Evolutionary conservation across 257 asterid genomes (phyloP).

Genomic region (Gynochthodes officinalis): DNA sequence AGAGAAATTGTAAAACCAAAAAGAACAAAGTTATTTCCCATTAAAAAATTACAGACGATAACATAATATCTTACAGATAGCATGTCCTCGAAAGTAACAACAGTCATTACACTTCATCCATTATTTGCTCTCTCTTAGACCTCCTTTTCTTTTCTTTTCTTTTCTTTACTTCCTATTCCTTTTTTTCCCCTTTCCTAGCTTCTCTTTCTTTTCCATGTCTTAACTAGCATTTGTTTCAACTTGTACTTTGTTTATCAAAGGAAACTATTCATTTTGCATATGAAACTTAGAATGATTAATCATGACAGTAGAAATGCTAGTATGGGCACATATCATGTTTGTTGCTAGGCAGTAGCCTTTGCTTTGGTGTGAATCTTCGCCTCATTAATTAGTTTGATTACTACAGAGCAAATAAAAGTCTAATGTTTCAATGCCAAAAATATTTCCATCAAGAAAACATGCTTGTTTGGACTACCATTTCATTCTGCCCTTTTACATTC

Average conservation of each 20-base stretch:
- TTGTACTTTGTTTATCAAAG: not conserved
- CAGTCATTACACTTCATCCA: not conserved
- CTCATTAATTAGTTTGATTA: not conserved
- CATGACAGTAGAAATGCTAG: not conserved
- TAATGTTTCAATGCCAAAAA: not conserved
- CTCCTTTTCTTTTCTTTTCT: not conserved
- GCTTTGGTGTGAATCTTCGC: not conserved
- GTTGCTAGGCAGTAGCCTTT: not conserved
- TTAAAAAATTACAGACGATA: not conserved
- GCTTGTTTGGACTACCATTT: no score
- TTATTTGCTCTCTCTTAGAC: not conserved
- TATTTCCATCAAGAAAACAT: no score
- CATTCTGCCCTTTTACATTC: no score
- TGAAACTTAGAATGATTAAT: not conserved
- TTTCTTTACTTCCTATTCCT: no score
- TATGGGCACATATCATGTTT: not conserved
- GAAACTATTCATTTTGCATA: no score
- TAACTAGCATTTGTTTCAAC: not conserved
- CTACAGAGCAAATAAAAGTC: not conserved
- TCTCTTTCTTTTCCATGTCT: not conserved
- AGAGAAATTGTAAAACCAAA: constrained; percentile 13
- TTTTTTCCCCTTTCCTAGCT: not conserved
- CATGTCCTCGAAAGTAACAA: not conserved
- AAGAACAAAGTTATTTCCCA: not conserved
- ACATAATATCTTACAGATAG: not conserved